Percentiles rank a stretch among this genome's conserved stretches.
phyloP scores from a whole-genome alignment of 352 stramenopile genomes.

The Phytophthora quininea region DNA sequence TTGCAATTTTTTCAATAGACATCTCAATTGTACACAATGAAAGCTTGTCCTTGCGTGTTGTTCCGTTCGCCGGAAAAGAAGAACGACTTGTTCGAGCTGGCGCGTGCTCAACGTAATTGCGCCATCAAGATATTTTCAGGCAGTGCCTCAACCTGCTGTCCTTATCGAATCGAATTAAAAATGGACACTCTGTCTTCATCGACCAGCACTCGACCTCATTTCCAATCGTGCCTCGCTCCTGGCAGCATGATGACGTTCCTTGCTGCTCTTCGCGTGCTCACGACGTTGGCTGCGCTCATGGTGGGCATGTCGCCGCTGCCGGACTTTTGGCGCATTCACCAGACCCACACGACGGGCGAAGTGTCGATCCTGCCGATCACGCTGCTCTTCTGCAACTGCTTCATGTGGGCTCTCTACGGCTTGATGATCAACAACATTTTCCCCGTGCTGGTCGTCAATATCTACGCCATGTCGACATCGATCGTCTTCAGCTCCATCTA shows the following conservation, averaged over 20 bases:
- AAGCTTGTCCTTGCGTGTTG: not conserved
- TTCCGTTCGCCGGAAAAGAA: not conserved
- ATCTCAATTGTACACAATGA: not conserved
- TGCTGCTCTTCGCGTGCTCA: slow-evolving; percentile 36
- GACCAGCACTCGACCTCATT: slow-evolving; percentile 11
- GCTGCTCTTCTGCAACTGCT: slow-evolving; percentile 41
- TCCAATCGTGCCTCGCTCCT: slow-evolving; percentile 15
- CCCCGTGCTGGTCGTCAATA: slow-evolving; percentile 34
- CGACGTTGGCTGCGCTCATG: slow-evolving; percentile 29
- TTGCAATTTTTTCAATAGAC: not conserved
- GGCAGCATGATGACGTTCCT: slow-evolving; percentile 10
- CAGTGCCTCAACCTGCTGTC: not conserved
- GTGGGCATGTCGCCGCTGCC: slow-evolving; percentile 40
- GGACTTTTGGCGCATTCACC: slow-evolving; percentile 40
- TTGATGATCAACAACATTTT: slow-evolving; percentile 42
- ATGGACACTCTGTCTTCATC: not conserved
- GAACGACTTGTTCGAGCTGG: not conserved
- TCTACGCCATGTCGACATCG: slow-evolving; percentile 32
- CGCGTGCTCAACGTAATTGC: not conserved
- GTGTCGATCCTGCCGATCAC: slow-evolving; percentile 39
- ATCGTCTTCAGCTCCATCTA: slow-evolving; percentile 37
- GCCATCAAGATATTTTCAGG: slow-evolving; percentile 10
- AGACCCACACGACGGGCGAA: slow-evolving; percentile 35
- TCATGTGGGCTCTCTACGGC: slow-evolving; percentile 49
- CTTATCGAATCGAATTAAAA: not conserved